Evolutionary conservation across 768 basidiomycete genomes (phyloP).

Genomic region (Calocybe indica): DNA sequence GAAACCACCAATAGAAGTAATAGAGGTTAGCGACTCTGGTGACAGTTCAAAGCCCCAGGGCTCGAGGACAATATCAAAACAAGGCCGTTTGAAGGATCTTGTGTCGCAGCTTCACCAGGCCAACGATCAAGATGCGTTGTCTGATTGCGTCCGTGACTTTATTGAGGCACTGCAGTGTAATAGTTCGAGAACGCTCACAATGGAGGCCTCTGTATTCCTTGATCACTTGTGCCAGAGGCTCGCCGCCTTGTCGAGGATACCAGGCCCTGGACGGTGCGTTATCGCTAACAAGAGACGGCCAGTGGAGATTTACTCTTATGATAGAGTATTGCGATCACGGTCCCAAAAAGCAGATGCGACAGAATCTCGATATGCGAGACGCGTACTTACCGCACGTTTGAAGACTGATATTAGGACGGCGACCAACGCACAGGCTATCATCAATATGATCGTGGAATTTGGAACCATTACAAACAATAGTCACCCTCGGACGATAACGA

Average conservation of each 20-base stretch:
- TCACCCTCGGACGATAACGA: constrained; percentile 67
- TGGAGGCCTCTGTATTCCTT: constrained; percentile 66
- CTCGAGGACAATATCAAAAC: constrained; percentile 38
- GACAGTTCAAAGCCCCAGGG: background rate
- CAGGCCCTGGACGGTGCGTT: constrained; percentile 47
- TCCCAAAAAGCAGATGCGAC: constrained; percentile 33
- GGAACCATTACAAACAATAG: constrained; percentile 62
- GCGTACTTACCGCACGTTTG: constrained; percentile 54
- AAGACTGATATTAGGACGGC: constrained; percentile 48
- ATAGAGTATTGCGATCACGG: constrained; percentile 17
- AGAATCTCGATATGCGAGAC: constrained; percentile 47
- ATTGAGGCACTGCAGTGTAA: constrained; percentile 56
- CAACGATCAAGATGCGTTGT: constrained; percentile 49
- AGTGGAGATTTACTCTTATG: background rate
- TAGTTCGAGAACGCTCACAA: constrained; percentile 60
- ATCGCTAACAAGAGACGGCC: too few species aligned
- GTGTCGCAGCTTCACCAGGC: constrained; percentile 34
- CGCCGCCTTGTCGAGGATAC: constrained; percentile 57
- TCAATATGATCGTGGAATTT: constrained; percentile 64
- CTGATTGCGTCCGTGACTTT: constrained; percentile 53
- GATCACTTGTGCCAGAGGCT: constrained; percentile 68
- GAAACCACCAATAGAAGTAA: constrained; percentile 20
- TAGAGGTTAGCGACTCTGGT: constrained; percentile 41
- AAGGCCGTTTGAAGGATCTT: constrained; percentile 41
- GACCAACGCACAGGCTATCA: constrained; percentile 49